Evolutionary conservation across 1,284 basidiomycete genomes (phyloP).

Genomic region (Kwoniella shivajii): DNA sequence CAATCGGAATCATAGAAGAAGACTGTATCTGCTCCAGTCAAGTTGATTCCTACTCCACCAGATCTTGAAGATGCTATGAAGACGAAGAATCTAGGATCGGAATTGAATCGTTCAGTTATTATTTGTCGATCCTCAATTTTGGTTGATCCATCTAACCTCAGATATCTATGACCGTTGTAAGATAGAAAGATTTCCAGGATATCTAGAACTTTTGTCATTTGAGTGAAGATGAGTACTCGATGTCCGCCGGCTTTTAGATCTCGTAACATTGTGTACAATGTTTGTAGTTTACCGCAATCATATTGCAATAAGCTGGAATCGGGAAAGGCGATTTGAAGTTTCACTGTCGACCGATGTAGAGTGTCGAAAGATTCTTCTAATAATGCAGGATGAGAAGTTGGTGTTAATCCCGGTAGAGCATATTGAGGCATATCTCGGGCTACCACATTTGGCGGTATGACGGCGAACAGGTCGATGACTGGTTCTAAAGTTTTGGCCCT

Average conservation of each 20-base stretch:
- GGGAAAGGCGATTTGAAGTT: slow-evolving; percentile 91
- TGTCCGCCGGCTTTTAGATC: slow-evolving; percentile 85
- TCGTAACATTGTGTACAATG: slow-evolving; percentile 74
- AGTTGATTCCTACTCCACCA: slow-evolving; percentile 93
- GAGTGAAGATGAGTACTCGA: slow-evolving; percentile 91
- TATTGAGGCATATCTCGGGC: slow-evolving; percentile 69
- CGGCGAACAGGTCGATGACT: slow-evolving; percentile 74
- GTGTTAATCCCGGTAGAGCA: slow-evolving; percentile 38
- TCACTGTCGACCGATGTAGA: slow-evolving; percentile 73
- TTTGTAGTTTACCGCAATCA: slow-evolving; percentile 94
- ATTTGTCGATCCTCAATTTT: slow-evolving; percentile 95
- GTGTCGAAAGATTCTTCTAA: slow-evolving; percentile 62
- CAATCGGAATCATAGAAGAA: slow-evolving; percentile 93
- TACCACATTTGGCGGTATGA: slow-evolving; percentile 78
- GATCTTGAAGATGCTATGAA: slow-evolving; percentile 93
- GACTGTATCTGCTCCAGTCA: slow-evolving; percentile 96
- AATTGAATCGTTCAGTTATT: slow-evolving; percentile 95
- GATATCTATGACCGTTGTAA: slow-evolving; percentile 89
- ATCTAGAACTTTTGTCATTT: slow-evolving; percentile 94
- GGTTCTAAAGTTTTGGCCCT: slow-evolving; percentile 64
- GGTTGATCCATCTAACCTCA: slow-evolving; percentile 89
- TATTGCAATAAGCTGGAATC: slow-evolving; percentile 89
- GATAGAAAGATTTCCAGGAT: slow-evolving; percentile 93
- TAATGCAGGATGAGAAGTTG: slow-evolving; percentile 46
- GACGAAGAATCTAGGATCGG: slow-evolving; percentile 82